Evolutionary conservation across 192 early-diverging fungal species (phyloP).

Genomic region (Kappamyces sp.): DNA sequence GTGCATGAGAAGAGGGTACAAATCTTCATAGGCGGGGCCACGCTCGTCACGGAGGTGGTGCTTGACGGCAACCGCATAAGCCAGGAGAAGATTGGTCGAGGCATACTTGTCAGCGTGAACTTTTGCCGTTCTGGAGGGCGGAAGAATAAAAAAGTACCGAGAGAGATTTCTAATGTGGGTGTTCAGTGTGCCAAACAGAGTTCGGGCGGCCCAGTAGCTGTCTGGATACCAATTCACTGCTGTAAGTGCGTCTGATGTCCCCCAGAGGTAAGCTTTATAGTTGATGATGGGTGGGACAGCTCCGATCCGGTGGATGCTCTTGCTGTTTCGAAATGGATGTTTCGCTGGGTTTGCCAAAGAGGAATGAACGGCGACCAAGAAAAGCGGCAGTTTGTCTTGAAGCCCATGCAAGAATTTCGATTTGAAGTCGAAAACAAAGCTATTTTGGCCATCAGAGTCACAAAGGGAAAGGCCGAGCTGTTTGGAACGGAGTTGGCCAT

Average conservation of each 20-base stretch:
- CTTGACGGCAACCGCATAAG: slow-evolving; percentile 68
- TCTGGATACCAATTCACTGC: no score
- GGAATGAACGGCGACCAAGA: no score
- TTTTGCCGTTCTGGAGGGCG: slow-evolving; percentile 20
- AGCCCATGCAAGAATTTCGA: slow-evolving; percentile 81
- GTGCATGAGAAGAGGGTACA: slow-evolving; percentile 44
- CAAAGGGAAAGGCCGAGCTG: slow-evolving; percentile 78
- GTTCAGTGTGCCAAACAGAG: slow-evolving; percentile 71
- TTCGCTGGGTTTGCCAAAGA: no score
- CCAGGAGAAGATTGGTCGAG: slow-evolving; percentile 62
- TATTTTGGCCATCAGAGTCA: slow-evolving; percentile 53
- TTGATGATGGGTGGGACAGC: no score
- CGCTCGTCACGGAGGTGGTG: slow-evolving; percentile 61
- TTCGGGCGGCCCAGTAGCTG: slow-evolving; percentile 79
- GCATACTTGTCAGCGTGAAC: slow-evolving; percentile 58
- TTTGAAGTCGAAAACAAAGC: slow-evolving; percentile 79
- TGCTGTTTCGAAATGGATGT: no score
- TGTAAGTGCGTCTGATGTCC: no score
- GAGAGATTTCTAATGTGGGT: slow-evolving; percentile 69
- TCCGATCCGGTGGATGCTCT: no score
- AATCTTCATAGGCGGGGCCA: slow-evolving; percentile 52
- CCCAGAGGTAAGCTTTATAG: no score
- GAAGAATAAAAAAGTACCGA: slow-evolving; percentile 68
- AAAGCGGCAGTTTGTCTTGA: slow-evolving; percentile 34
- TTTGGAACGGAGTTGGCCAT: slow-evolving; percentile 91